Evolutionary conservation across 202 grass and related monocot genomes (phyloP).

Genomic region (Carex sylvatica): DNA sequence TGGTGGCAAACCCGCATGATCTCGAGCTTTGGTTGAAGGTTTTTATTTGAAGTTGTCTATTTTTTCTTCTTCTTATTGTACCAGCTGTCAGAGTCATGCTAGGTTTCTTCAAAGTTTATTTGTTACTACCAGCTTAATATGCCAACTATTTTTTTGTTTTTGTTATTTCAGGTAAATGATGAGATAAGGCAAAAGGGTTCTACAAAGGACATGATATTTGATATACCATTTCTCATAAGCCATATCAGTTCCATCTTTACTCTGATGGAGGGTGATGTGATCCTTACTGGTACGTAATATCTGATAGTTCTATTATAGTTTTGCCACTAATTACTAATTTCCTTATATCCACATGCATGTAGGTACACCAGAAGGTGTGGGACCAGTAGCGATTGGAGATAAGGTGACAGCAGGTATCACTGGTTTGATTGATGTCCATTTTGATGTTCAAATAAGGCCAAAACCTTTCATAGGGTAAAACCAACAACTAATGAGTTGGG

Average conservation of each 20-base stretch:
- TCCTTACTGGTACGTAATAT: constrained; percentile 65
- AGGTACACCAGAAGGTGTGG: constrained; percentile 90
- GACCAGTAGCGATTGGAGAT: constrained; percentile 72
- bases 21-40: constrained; percentile 98
- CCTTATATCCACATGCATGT: constrained; percentile 17
- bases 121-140: constrained; percentile 18
- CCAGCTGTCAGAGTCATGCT: background rate
- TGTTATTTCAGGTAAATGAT: constrained; percentile 63
- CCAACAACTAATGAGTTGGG: background rate
- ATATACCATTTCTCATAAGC: constrained; percentile 90
- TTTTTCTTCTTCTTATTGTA: background rate
- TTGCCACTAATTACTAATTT: constrained; percentile 10
- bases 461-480: constrained; percentile 27
- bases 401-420: constrained; percentile 97
- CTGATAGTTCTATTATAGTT: constrained; percentile 10
- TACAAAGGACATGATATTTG: constrained; percentile 94
- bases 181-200: constrained; percentile 85
- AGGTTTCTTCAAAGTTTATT: background rate
- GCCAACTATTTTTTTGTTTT: background rate
- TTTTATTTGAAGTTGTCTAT: constrained; percentile 14
- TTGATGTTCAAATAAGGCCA: constrained; percentile 76
- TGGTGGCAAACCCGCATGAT: constrained; percentile 69
- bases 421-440: constrained; percentile 77
- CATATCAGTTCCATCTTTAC: constrained; percentile 97
- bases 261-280: constrained; percentile 91